Percentiles rank a stretch among this genome's conserved stretches.
Evolutionary conservation across 1,139 yeast genomes (phyloP).

Genomic region (Pichia sp.): DNA sequence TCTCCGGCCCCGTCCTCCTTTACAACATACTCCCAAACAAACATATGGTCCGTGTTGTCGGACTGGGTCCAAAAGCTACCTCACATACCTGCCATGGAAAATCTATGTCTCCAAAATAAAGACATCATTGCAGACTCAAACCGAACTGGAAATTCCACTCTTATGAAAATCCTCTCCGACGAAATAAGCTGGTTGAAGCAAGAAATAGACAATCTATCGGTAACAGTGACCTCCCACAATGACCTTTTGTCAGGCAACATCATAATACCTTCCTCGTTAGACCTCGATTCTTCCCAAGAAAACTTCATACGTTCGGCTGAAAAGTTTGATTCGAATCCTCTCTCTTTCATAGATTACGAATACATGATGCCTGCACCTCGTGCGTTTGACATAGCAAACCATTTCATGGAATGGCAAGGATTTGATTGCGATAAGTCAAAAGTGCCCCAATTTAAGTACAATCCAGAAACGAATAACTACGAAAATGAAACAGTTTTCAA

Average conservation of each 20-base stretch:
- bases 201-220: conserved; percentile 42
- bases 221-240: conserved; percentile 62
- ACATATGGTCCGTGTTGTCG: conserved; percentile 57
- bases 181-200: conserved; percentile 57
- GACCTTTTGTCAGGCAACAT: conserved; percentile 72
- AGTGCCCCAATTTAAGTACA: conserved; percentile 48
- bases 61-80: conserved; percentile 66
- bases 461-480: conserved; percentile 8
- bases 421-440: conserved; percentile 62
- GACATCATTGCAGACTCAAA: conserved; percentile 21
- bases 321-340: conserved; percentile 10
- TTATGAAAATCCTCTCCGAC: conserved; percentile 25
- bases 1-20: not conserved
- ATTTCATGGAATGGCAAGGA: conserved; percentile 86
- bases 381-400: conserved; percentile 79
- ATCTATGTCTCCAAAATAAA: conserved; percentile 39
- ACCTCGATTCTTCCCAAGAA: not conserved
- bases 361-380: conserved; percentile 78
- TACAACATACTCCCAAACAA: conserved; percentile 17
- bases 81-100: conserved; percentile 39
- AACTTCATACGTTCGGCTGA: not conserved
- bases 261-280: conserved; percentile 43
- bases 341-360: conserved; percentile 71
- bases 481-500: conserved; percentile 35
- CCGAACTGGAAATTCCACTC: conserved; percentile 1